Conservation (phyloP, 495 filamentous ascomycete genomes). For the Aspergillus panamensis region DNA sequence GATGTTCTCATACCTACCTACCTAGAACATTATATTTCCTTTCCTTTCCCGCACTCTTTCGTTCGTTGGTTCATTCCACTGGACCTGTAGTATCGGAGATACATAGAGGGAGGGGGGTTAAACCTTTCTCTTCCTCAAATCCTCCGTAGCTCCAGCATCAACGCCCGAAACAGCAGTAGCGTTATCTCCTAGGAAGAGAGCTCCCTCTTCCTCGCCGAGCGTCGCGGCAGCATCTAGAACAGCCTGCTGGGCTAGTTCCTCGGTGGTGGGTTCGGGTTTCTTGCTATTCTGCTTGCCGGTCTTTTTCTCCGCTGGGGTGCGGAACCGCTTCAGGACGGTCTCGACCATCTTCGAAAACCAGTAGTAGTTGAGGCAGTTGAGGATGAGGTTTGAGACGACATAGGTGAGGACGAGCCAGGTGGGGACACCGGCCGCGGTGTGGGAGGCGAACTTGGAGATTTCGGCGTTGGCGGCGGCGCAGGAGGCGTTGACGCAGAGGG, state of each 20-base stretch:
- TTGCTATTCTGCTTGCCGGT: constrained; percentile 2
- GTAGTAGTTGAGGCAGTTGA: constrained; percentile 88
- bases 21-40: no score
- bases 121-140: constrained; percentile 30
- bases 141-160: constrained; percentile 24
- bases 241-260: constrained; percentile 33
- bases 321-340: constrained; percentile 84
- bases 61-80: neutral
- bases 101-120: neutral
- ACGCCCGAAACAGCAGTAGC: constrained; percentile 28
- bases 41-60: neutral
- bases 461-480: constrained; percentile 41
- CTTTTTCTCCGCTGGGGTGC: constrained; percentile 28
- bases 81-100: neutral
- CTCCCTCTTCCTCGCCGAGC: constrained; percentile 36
- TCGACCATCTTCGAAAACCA: constrained; percentile 98
- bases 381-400: constrained; percentile 67
- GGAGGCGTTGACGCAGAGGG: constrained; percentile 33
- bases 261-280: constrained; percentile 17
- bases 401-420: constrained; percentile 78
- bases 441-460: constrained; percentile 51
- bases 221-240: constrained; percentile 39
- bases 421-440: constrained; percentile 54
- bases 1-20: no score
- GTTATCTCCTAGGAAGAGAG: constrained; percentile 28